A percentile compares a stretch with the other conserved stretches of the same genome.
Evolutionary conservation across 1,139 yeast genomes (phyloP).

Genomic region (Pneumocystis canis): DNA sequence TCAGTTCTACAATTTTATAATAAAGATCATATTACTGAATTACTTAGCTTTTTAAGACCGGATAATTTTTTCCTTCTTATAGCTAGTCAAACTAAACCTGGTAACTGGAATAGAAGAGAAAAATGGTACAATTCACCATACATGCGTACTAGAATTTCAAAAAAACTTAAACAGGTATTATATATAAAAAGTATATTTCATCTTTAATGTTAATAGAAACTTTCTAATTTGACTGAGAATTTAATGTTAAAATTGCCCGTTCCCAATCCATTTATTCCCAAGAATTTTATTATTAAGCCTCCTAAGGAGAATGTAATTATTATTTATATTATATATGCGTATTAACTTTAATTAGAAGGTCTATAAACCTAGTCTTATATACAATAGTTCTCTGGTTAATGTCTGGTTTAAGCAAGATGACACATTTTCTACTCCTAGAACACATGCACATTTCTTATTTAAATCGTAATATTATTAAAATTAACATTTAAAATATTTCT

Average conservation of each 20-base stretch:
- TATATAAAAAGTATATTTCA: slow-evolving; percentile 25
- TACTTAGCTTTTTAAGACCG: slow-evolving; percentile 37
- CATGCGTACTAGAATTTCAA: too few species aligned
- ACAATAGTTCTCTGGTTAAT: slow-evolving; percentile 30
- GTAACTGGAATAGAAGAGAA: slow-evolving; percentile 36
- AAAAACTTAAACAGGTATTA: neutral
- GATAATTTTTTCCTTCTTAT: slow-evolving; percentile 45
- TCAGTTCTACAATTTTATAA: slow-evolving; percentile 47
- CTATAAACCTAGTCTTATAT: slow-evolving; percentile 23
- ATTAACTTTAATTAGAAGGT: neutral
- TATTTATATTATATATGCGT: neutral
- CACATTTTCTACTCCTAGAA: slow-evolving; percentile 77
- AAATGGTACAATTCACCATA: slow-evolving; percentile 88
- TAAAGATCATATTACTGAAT: slow-evolving; percentile 38
- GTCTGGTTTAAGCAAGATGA: slow-evolving; percentile 91
- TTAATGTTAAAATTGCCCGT: slow-evolving; percentile 48
- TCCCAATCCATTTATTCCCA: slow-evolving; percentile 66
- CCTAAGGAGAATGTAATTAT: neutral
- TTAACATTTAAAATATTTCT: neutral
- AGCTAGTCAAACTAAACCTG: slow-evolving; percentile 21
- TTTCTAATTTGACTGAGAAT: slow-evolving; percentile 22
- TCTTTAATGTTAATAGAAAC: slow-evolving; percentile 28
- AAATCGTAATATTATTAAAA: neutral
- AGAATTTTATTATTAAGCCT: slow-evolving; percentile 42
- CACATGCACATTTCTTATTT: slow-evolving; percentile 51